These are phyloP conservation scores for Ogataea saltuana DNA, from an alignment of 805 yeast genomes.

Conservation along the genomic window DNA sequence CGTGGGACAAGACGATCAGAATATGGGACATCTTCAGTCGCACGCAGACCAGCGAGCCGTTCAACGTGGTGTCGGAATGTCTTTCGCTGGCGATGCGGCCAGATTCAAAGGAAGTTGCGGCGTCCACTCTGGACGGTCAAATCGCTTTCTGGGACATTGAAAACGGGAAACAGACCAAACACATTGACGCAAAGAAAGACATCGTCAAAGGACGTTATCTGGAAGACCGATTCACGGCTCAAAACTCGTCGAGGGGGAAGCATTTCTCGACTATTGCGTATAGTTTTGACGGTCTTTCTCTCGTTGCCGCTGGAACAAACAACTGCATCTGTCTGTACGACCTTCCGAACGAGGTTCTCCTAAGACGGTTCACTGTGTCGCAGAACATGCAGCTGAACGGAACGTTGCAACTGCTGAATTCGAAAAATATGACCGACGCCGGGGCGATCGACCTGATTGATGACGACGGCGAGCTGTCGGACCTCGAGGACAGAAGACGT, in stretches of 20 bases:
- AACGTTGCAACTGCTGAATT: conserved; percentile 74
- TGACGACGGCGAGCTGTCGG: conserved; percentile 81
- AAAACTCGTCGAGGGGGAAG: conserved; percentile 81
- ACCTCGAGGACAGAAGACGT: conserved; percentile 60
- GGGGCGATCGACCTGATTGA: conserved; percentile 84
- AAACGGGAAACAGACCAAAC: conserved; percentile 74
- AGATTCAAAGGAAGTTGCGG: conserved; percentile 89
- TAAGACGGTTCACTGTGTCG: conserved; percentile 81
- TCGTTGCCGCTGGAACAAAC: conserved; percentile 93
- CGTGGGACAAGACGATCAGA: conserved; percentile 95
- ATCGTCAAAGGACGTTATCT: conserved; percentile 82
- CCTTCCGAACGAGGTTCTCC: conserved; percentile 79
- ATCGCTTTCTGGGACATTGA: conserved; percentile 81
- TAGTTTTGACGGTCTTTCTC: conserved; percentile 84
- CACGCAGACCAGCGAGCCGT: conserved; percentile 85
- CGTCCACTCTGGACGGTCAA: conserved; percentile 86
- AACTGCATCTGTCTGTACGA: conserved; percentile 91
- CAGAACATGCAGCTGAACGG: conserved; percentile 91
- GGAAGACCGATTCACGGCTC: conserved; percentile 78
- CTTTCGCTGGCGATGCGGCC: conserved; percentile 83
- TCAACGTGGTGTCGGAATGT: conserved; percentile 82
- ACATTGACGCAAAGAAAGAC: conserved; percentile 84
- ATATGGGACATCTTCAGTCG: conserved; percentile 92
- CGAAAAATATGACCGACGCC: conserved; percentile 81
- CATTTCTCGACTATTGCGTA: conserved; percentile 78